phyloP scores from a whole-genome alignment of 768 basidiomycete genomes.

The Hericium coralloides region DNA sequence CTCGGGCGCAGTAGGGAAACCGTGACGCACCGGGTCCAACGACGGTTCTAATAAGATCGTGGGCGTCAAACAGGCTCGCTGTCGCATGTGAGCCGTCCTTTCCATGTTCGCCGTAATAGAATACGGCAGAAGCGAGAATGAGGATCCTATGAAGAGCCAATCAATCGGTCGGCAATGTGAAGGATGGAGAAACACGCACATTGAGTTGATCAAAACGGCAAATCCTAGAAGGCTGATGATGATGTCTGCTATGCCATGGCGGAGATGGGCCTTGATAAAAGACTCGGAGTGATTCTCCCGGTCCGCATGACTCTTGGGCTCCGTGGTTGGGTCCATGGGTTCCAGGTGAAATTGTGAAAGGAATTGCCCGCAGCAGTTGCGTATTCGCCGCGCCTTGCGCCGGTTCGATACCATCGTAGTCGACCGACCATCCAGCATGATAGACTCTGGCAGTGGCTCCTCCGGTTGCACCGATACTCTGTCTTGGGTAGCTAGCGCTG shows the following conservation, averaged over 20 bases:
- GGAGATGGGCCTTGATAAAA: slow-evolving; percentile 56
- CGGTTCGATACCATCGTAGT: neutral
- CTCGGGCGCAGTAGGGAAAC: neutral
- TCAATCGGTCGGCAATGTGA: slow-evolving; percentile 2
- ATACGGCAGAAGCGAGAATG: slow-evolving; percentile 75
- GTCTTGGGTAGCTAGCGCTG: slow-evolving; percentile 32
- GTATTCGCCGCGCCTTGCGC: neutral
- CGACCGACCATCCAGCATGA: neutral
- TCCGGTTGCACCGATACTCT: slow-evolving; percentile 17
- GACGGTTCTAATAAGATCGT: slow-evolving; percentile 55
- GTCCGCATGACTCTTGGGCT: slow-evolving; percentile 24
- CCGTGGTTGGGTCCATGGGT: slow-evolving; percentile 1
- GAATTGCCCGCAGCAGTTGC: neutral
- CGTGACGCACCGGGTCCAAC: slow-evolving; percentile 55
- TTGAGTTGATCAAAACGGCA: slow-evolving; percentile 81
- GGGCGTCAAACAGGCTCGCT: slow-evolving; percentile 80
- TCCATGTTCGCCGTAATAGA: slow-evolving; percentile 45
- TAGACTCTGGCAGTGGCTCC: neutral
- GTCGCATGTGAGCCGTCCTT: slow-evolving; percentile 30
- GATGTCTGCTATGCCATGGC: slow-evolving; percentile 60
- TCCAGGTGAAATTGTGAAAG: slow-evolving; percentile 1
- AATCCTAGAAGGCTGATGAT: slow-evolving; percentile 66
- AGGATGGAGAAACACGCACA: slow-evolving; percentile 35
- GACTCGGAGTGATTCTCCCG: slow-evolving; percentile 44
- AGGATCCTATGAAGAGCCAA: slow-evolving; percentile 48